Conservation (phyloP, 768 basidiomycete genomes). For the Rhodotorula kratochvilovae region DNA sequence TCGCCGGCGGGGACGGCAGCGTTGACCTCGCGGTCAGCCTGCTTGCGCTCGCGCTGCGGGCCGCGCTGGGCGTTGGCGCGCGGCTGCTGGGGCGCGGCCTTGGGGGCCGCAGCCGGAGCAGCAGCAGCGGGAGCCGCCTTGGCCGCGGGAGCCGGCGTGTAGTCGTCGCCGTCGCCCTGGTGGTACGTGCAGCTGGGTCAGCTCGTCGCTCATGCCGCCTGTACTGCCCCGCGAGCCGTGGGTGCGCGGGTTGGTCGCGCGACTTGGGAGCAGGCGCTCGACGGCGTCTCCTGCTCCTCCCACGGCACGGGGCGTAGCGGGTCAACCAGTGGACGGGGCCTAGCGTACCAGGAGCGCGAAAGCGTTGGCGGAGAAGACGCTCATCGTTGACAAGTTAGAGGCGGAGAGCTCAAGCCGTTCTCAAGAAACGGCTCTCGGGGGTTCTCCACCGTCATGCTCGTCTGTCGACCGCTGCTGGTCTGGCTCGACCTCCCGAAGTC, state of each 20-base stretch:
- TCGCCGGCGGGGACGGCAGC: constrained; percentile 32
- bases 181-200: not conserved
- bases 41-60: constrained; percentile 10
- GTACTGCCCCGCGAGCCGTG: not conserved
- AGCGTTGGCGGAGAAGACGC: constrained; percentile 27
- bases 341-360: constrained; percentile 23
- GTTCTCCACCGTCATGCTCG: too few species aligned
- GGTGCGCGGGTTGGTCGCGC: not conserved
- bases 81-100: constrained; percentile 12
- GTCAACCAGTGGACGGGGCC: not conserved
- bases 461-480: too few species aligned
- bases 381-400: not conserved
- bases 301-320: not conserved
- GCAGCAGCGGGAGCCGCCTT: constrained; percentile 27
- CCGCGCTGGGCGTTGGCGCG: constrained; percentile 9
- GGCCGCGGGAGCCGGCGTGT: constrained; percentile 10
- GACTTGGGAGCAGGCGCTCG: not conserved
- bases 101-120: constrained; percentile 4
- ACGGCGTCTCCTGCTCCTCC: not conserved
- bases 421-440: too few species aligned
- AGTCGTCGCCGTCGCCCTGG: constrained; percentile 34
- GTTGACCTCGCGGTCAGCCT: constrained; percentile 30
- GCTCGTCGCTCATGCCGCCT: too few species aligned
- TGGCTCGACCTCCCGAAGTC: too few species aligned
- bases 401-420: not conserved